Percentiles rank a stretch among this genome's conserved stretches.
Evolutionary conservation across 2,329 filamentous ascomycete genomes (phyloP).

Genomic region (Xylariaceae sp.): DNA sequence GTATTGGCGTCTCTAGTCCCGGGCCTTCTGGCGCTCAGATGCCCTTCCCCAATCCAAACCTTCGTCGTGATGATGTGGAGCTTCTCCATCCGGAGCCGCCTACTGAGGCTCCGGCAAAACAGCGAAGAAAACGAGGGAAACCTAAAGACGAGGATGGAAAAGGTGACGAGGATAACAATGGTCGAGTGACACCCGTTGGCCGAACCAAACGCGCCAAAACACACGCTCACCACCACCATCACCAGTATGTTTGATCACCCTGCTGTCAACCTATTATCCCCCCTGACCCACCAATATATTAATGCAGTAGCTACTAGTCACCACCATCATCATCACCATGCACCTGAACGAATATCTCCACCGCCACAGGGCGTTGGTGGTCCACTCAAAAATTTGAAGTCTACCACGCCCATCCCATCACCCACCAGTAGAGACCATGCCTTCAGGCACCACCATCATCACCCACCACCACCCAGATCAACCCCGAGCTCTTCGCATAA

Average conservation of each 20-base stretch:
- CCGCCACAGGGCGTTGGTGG: conserved; percentile 39
- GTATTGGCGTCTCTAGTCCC: conserved; percentile 48
- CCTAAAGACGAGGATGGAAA: conserved; percentile 69
- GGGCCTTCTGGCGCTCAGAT: conserved; percentile 39
- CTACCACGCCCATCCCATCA: conserved; percentile 41
- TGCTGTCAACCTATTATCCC: conserved; percentile 1
- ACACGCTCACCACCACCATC: conserved; percentile 58
- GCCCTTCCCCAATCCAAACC: conserved; percentile 42
- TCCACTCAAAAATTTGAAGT: conserved; percentile 48
- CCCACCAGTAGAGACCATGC: conserved; percentile 40
- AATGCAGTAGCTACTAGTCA: conserved; percentile 29
- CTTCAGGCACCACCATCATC: conserved; percentile 46
- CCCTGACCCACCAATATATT: conserved; percentile 17
- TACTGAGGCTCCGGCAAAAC: conserved; percentile 39
- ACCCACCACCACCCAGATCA: conserved; percentile 39
- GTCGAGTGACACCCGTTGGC: conserved; percentile 54
- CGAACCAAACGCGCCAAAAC: conserved; percentile 64
- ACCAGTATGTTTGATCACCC: conserved; percentile 49
- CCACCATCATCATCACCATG: conserved; percentile 49
- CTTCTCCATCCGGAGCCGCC: conserved; percentile 41
- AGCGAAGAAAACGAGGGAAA: conserved; percentile 60
- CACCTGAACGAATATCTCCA: conserved; percentile 41
- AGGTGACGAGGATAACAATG: conserved; percentile 61
- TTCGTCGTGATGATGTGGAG: conserved; percentile 51
- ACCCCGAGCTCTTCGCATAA: conserved; percentile 32